Evolutionary conservation across 1,284 basidiomycete species (phyloP).

Genomic region (Boletellus sp.): DNA sequence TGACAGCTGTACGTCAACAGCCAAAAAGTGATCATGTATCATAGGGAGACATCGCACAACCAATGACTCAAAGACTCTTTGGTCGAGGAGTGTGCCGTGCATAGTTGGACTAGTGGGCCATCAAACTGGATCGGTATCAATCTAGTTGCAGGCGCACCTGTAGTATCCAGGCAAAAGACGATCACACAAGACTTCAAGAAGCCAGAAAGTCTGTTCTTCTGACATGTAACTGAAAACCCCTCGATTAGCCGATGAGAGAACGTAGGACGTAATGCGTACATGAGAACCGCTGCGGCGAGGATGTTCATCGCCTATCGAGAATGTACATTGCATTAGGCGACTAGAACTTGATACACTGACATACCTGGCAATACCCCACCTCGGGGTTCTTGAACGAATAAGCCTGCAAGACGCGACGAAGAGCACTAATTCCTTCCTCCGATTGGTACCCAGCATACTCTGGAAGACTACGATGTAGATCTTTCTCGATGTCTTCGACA

Average conservation of each 20-base stretch:
- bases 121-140: constrained; percentile 2
- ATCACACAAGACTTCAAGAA: constrained; percentile 93
- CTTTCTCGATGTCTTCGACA: constrained; percentile 99
- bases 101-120: constrained; percentile 76
- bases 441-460: constrained; percentile 94
- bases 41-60: constrained; percentile 87
- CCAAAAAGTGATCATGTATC: constrained; percentile 90
- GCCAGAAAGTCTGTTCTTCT: constrained; percentile 98
- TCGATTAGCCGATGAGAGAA: constrained; percentile 15
- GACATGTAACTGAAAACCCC: constrained; percentile 81
- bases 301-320: constrained; percentile 86
- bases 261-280: constrained; percentile 48
- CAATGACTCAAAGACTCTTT: constrained; percentile 97
- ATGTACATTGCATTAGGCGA: constrained; percentile 12
- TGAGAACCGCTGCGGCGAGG: constrained; percentile 85
- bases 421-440: constrained; percentile 78
- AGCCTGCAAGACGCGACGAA: constrained; percentile 90
- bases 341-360: constrained; percentile 19
- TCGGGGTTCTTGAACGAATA: constrained; percentile 98
- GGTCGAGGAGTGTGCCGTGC: constrained; percentile 97
- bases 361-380: constrained; percentile 79
- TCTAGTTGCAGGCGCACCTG: constrained; percentile 54
- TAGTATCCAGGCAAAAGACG: constrained; percentile 96
- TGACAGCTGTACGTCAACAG: constrained; percentile 93
- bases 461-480: constrained; percentile 90